phyloP scores from a whole-genome alignment of 176 grass and related monocot genomes.

The Urochloa ruziziensis region DNA sequence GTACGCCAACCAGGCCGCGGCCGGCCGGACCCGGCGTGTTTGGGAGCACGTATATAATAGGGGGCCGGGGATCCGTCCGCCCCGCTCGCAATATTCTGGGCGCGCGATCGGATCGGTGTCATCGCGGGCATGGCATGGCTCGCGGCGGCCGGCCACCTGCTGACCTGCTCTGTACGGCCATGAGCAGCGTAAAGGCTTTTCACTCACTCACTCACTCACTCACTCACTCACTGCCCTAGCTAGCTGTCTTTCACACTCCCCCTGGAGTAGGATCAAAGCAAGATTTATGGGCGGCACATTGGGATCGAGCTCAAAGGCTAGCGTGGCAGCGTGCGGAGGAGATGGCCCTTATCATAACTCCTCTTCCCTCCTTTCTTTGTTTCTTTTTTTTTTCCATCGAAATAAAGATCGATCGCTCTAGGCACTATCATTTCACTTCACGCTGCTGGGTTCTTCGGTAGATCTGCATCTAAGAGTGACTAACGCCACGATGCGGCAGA shows the following conservation, averaged over 20 bases:
- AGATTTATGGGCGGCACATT: not conserved
- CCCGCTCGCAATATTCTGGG: not conserved
- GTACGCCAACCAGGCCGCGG: too few species aligned
- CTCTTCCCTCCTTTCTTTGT: not conserved
- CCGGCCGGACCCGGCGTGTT: not conserved
- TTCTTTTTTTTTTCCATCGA: not conserved
- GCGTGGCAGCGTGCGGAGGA: not conserved
- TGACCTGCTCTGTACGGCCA: conserved; percentile 2
- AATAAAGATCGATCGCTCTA: not conserved
- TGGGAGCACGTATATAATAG: not conserved
- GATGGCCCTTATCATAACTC: conserved; percentile 29
- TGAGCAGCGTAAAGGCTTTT: not conserved
- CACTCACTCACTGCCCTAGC: too few species aligned
- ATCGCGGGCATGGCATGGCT: not conserved
- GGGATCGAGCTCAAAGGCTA: not conserved
- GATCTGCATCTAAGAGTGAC: not conserved
- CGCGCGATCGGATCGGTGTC: not conserved
- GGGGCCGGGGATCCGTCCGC: not conserved
- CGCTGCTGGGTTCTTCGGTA: not conserved
- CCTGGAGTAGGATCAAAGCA: conserved; percentile 21
- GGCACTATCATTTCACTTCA: not conserved
- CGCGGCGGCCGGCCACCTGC: not conserved
- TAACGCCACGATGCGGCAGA: not conserved
- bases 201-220: not conserved
- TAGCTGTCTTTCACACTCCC: not conserved